These are phyloP conservation scores for Arthrobotrys sinensis DNA, from an alignment of 2,329 filamentous ascomycete genomes.

Conservation along the genomic window DNA sequence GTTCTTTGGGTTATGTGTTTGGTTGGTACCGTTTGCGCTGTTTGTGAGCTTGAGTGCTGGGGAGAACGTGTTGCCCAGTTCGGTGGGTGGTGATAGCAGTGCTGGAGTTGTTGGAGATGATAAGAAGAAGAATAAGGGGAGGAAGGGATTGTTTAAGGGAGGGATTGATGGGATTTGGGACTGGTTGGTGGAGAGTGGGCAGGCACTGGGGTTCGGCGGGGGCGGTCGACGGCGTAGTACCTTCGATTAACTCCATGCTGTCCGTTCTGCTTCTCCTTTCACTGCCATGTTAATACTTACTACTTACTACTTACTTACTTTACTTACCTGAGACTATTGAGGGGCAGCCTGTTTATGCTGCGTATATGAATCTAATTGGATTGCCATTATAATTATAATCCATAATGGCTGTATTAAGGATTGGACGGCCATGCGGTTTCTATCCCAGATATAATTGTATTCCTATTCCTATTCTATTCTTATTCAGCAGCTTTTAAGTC, in stretches of 20 bases:
- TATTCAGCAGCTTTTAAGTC: too few species aligned
- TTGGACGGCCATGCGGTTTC: too few species aligned
- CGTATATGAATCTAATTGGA: too few species aligned
- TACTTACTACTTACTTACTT: too few species aligned
- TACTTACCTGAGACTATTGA: too few species aligned
- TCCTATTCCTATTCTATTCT: too few species aligned
- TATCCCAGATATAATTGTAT: too few species aligned
- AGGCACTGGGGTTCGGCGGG: constrained; percentile 61
- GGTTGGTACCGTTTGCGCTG: constrained; percentile 94
- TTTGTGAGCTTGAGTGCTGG: constrained; percentile 95
- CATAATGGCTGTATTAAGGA: too few species aligned
- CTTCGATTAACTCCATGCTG: constrained; percentile 16
- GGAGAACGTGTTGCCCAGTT: constrained; percentile 94
- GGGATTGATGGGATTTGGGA: constrained; percentile 75
- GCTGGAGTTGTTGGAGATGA: constrained; percentile 61
- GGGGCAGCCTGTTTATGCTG: too few species aligned
- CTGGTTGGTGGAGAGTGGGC: constrained; percentile 69
- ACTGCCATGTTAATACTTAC: too few species aligned
- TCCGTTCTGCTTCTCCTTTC: too few species aligned
- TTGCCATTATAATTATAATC: too few species aligned
- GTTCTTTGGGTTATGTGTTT: constrained; percentile 96
- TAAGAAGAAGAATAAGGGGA: constrained; percentile 68
- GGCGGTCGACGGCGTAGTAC: constrained; percentile 60
- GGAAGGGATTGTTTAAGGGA: constrained; percentile 78
- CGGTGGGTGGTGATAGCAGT: constrained; percentile 79